A percentile compares a stretch with the other conserved stretches of the same genome.
Conservation (phyloP, 345 rosid species). For the Hibiscus trionum region DNA sequence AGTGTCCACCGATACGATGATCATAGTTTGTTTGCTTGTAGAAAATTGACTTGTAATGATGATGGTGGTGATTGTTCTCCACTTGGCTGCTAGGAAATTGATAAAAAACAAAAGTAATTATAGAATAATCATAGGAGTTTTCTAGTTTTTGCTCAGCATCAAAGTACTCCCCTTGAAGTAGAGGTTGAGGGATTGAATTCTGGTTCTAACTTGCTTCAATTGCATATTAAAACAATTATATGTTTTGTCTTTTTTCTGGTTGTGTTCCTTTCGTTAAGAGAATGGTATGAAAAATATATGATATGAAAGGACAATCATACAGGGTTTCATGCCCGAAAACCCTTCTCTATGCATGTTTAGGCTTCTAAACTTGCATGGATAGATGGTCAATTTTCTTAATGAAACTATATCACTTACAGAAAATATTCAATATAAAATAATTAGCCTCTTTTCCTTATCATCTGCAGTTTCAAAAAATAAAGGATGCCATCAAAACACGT, state of each 20-base stretch:
- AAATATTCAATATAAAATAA: not conserved
- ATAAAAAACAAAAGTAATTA: not conserved
- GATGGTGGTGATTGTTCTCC: not conserved
- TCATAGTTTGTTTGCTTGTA: too few relatives aligned
- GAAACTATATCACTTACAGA: not conserved
- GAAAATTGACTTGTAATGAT: too few relatives aligned
- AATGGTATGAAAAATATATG: not conserved
- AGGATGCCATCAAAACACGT: constrained; percentile 64
- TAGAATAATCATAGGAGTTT: too few relatives aligned
- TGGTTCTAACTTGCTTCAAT: not conserved
- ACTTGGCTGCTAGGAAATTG: not conserved
- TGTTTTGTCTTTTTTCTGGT: not conserved
- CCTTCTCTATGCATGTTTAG: not conserved
- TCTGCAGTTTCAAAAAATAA: constrained; percentile 84
- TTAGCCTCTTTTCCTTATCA: not conserved
- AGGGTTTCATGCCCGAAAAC: not conserved
- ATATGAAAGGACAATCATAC: not conserved
- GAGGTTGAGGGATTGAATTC: too few relatives aligned
- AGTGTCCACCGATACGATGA: too few relatives aligned
- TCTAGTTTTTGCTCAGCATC: too few relatives aligned
- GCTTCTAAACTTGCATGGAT: not conserved
- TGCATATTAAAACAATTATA: not conserved
- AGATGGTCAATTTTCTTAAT: not conserved
- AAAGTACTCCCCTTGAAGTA: too few relatives aligned
- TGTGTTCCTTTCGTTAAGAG: not conserved